Percentiles rank a stretch among this genome's conserved stretches.
phyloP scores from a whole-genome alignment of 495 filamentous ascomycete species.

The Xylaria nigripes region DNA sequence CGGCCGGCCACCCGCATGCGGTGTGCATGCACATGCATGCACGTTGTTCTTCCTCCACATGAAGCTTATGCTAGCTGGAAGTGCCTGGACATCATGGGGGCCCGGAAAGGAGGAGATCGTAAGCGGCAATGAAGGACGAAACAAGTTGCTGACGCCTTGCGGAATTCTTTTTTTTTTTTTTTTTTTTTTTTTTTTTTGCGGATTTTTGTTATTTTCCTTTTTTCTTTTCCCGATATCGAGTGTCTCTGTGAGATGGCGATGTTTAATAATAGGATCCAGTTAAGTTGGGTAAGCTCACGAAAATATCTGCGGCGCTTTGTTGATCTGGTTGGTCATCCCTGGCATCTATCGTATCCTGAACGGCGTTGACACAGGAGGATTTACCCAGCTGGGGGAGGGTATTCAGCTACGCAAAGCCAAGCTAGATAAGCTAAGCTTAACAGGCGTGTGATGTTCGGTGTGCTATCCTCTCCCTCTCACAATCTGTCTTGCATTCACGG shows the following conservation, averaged over 20 bases:
- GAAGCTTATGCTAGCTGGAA: not conserved
- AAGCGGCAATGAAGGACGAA: not conserved
- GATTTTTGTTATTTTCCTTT: not conserved
- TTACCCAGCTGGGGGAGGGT: not conserved
- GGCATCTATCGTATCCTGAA: not conserved
- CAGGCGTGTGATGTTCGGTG: not conserved
- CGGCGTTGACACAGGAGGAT: not conserved
- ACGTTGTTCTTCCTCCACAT: conserved; percentile 1
- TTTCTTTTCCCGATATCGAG: not conserved
- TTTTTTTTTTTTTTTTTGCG: not conserved
- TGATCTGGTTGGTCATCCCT: not conserved
- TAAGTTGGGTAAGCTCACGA: not conserved
- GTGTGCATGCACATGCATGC: not conserved
- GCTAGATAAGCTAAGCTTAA: not conserved
- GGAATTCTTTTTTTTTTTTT: not conserved
- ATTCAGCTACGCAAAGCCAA: not conserved
- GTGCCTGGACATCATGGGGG: not conserved
- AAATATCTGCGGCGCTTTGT: not conserved
- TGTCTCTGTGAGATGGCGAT: not conserved
- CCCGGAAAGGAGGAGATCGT: not conserved
- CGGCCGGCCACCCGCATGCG: not conserved
- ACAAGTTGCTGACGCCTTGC: not conserved
- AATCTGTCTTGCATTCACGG: conserved; percentile 30
- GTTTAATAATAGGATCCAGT: not conserved
- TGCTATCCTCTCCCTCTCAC: conserved; percentile 24